Conservation (phyloP, 1,284 basidiomycete species). For the Golubevia sp. region DNA sequence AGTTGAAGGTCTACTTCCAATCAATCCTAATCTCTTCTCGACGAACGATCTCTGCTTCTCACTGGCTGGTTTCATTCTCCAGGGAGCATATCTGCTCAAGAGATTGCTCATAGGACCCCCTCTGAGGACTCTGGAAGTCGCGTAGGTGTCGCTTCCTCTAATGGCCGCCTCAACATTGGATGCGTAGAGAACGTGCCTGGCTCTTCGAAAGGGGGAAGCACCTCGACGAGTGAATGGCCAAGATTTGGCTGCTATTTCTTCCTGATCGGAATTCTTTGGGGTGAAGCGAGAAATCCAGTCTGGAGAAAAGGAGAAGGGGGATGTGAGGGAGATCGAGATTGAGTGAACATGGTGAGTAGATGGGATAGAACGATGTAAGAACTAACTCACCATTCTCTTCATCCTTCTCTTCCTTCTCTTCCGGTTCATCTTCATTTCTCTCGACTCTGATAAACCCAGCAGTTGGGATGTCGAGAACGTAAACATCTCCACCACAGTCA, state of each 20-base stretch:
- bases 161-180: constrained; percentile 68
- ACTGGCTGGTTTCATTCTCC: constrained; percentile 74
- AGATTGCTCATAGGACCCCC: constrained; percentile 44
- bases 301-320: background rate
- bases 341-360: background rate
- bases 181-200: constrained; percentile 68
- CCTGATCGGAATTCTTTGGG: background rate
- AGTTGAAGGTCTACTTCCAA: background rate
- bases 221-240: background rate
- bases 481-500: constrained; percentile 74
- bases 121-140: constrained; percentile 66
- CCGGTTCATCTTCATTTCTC: constrained; percentile 38
- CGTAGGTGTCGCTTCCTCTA: constrained; percentile 73
- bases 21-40: constrained; percentile 66
- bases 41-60: constrained; percentile 71
- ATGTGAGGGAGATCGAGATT: constrained; percentile 1
- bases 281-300: background rate
- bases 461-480: constrained; percentile 78
- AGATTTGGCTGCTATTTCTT: background rate
- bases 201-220: constrained; percentile 66
- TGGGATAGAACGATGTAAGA: background rate
- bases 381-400: constrained; percentile 23
- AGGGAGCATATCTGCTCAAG: constrained; percentile 66
- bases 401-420: constrained; percentile 19
- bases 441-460: constrained; percentile 77